These are phyloP conservation scores for Trametes hirsuta DNA, from an alignment of 1,284 basidiomycete genomes.

Conservation along the genomic window DNA sequence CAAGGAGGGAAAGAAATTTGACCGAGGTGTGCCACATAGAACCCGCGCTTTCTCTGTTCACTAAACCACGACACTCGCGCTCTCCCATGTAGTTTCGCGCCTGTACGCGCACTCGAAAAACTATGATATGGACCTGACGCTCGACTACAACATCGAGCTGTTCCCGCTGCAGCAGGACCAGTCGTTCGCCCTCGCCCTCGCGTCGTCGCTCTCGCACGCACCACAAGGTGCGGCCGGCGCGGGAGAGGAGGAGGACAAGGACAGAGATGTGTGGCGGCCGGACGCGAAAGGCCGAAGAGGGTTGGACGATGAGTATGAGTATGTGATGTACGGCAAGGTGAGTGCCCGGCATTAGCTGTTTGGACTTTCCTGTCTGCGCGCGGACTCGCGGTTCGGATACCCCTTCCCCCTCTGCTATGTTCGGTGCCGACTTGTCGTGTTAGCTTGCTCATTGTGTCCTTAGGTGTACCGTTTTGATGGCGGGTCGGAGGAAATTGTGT, in stretches of 20 bases:
- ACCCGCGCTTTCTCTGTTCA: neutral
- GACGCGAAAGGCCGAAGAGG: slow-evolving; percentile 86
- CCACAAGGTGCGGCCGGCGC: slow-evolving; percentile 46
- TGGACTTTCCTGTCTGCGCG: neutral
- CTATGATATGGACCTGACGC: slow-evolving; percentile 86
- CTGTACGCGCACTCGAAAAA: slow-evolving; percentile 85
- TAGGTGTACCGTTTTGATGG: slow-evolving; percentile 98
- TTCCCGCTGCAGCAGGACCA: slow-evolving; percentile 75
- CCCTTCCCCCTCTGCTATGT: neutral
- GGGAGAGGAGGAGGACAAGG: slow-evolving; percentile 63
- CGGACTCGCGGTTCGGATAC: neutral
- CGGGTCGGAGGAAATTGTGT: slow-evolving; percentile 82
- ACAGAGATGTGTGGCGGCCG: slow-evolving; percentile 84
- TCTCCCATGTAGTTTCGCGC: slow-evolving; percentile 68
- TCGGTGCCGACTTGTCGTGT: neutral
- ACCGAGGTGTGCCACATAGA: slow-evolving; percentile 71
- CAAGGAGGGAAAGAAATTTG: slow-evolving; percentile 96
- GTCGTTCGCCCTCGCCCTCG: slow-evolving; percentile 85
- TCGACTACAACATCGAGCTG: slow-evolving; percentile 92
- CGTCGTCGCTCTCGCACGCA: slow-evolving; percentile 78
- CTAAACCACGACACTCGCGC: neutral
- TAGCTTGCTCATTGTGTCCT: slow-evolving; percentile 14
- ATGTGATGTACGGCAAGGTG: slow-evolving; percentile 99
- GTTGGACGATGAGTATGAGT: slow-evolving; percentile 95
- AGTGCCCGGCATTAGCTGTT: slow-evolving; percentile 26